Base-by-base conservation (phyloP, 2,329 filamentous ascomycete species). In the Incumbomyces lentus region DNA sequence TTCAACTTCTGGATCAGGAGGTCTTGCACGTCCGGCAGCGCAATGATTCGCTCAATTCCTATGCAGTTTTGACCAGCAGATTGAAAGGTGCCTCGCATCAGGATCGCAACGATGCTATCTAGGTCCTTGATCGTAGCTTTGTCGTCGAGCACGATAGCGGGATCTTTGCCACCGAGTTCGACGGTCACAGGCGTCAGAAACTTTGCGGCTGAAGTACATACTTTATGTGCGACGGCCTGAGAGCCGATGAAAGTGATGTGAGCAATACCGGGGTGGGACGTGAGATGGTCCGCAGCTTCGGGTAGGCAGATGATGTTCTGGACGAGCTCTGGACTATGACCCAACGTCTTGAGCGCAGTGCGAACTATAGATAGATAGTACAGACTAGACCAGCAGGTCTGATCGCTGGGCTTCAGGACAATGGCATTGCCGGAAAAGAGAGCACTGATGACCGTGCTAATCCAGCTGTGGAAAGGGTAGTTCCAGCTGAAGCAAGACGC, bases 211-310 rank as follows among this genome's bases (percentile, higher is more conserved):
- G 84, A 88, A 49, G 81, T 80, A 54, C 86, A 89, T 35, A 98
- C 92, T 57, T 87, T 78, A 64, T 92, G 86, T 14, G 89, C 92
- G 10, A 96, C 84, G 1, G 82, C 76, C 40, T 83, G 79, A 41
- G 87, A 95, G 53, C 92, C 92, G 63, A 98, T 96, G 68, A 98
- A 98, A 14, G 92, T 96, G 54, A 98, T 74, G 64, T 98, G 92
- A 36, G 81, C 76, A 59, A 98, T 84, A 22, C 74, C 78, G 0
- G 84, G 81, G 64, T 96, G 92, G 8, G 84, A 86, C 1, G 89
- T 95, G 42, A 98, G 71, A 60, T 88, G 76, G 40, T 78, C 75
- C 1, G 92, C 92, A 1, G 82, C 81, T 51, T 84, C 72, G 3
- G 92, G 90, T 79, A 92, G 93, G 73, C 90, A 95, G 18, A 84